Conservation (phyloP, 2,329 filamentous ascomycete species). For the Trichoderma sp. region DNA sequence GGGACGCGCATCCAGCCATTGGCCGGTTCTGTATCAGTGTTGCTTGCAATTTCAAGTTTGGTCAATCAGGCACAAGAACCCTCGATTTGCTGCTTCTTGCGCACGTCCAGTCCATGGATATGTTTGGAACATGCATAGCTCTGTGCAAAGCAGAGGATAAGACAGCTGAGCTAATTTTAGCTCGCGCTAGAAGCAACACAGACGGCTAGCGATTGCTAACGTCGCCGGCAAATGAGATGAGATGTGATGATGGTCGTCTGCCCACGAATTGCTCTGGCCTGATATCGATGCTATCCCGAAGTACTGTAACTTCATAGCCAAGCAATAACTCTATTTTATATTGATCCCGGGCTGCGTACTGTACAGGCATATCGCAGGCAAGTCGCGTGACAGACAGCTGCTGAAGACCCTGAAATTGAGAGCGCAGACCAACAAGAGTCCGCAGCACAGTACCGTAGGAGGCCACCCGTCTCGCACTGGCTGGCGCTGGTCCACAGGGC, state of each 20-base stretch:
- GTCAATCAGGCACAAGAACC: neutral
- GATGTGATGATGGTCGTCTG: neutral
- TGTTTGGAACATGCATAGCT: neutral
- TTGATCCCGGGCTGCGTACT: neutral
- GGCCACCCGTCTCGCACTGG: neutral
- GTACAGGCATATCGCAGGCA: neutral
- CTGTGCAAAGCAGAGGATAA: neutral
- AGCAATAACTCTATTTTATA: neutral
- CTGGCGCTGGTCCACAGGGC: constrained; percentile 2
- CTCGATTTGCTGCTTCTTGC: neutral
- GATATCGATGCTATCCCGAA: neutral
- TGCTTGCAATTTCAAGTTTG: neutral
- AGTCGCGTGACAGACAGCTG: neutral
- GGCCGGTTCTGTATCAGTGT: neutral
- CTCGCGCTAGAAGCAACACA: constrained; percentile 7
- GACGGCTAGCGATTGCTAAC: neutral
- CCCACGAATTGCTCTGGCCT: neutral
- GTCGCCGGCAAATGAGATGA: neutral
- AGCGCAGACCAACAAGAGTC: neutral
- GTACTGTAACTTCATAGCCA: neutral
- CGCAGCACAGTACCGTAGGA: neutral
- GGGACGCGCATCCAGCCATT: neutral
- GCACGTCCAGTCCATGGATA: neutral
- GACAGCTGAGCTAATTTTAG: constrained; percentile 12
- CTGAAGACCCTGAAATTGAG: neutral